Base-by-base conservation (phyloP, 768 basidiomycete species). In the Mycena metata region DNA sequence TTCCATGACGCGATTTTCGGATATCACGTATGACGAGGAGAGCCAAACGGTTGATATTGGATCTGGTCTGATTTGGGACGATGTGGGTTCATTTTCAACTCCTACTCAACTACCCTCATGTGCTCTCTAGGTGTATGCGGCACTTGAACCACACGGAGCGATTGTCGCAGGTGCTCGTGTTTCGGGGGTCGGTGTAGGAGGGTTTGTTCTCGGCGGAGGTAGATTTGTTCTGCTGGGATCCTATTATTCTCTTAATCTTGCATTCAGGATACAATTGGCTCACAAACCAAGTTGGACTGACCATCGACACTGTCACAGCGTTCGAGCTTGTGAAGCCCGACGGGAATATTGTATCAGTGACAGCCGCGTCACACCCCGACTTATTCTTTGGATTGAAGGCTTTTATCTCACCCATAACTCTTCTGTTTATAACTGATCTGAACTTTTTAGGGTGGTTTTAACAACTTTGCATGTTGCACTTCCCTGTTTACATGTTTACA, bases 181-280 rank as follows among this genome's bases (percentile, higher is more conserved):
- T 21, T 75, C 81, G 17, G 83, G 84, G 12, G 80, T 85, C 43
- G 83, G 82, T 30, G 79, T 84, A 41, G 83, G 77, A 30, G 82
- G 84, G 2, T 80, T 81, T 60, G 79, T 77, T 19, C 72, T 85
- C 0, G 82, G 83, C n/a, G 84, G 84, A 75, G 83, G 84, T 84
- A 57, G 61, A n/a, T n/a, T n/a, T n/a, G n/a, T n/a, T n/a, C n/a
- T n/a, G n/a, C n/a, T n/a, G 76, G 17, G 3, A n/a, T 36, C 41
- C 4, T 26, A 30, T 69, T 43, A 17, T 36, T 39, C 24, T 33
- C 36, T 10, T 46, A 33, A 50, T 15, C 17, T 57, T 58, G n/a
- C n/a, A 13, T 24, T 26, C 13, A 86, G 85, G 86, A 12, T 86
- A 84, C 64, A 83, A 84, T 23, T 86, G 79, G 79, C 69, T 78